phyloP scores from a whole-genome alignment of 2,329 filamentous ascomycete species.

The Apiospora saccharicola region DNA sequence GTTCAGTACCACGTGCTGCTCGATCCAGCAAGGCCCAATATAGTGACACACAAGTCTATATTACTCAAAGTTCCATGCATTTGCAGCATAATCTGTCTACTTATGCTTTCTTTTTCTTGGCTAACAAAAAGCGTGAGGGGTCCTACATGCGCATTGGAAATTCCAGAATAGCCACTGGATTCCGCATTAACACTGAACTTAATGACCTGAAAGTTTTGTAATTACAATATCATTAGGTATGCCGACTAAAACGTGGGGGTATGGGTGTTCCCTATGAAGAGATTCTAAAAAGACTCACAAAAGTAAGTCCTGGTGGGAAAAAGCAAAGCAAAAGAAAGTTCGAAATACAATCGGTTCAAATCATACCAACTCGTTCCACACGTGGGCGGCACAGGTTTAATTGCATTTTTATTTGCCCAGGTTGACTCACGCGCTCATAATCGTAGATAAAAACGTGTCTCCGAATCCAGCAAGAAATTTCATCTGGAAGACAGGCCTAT shows the following conservation, averaged over 20 bases:
- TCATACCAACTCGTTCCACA: not conserved
- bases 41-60: no score
- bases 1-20: no score
- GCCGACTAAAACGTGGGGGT: not conserved
- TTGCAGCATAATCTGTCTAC: not conserved
- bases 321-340: not conserved
- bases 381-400: not conserved
- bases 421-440: not conserved
- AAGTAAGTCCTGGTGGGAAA: not conserved
- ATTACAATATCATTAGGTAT: not conserved
- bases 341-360: not conserved
- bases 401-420: not conserved
- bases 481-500: not conserved
- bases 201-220: not conserved
- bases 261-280: not conserved
- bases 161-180: not conserved
- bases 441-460: not conserved
- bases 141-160: not conserved
- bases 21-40: no score
- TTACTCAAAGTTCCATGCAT: not conserved
- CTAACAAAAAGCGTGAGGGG: not conserved
- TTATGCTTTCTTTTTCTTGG: no score
- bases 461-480: not conserved
- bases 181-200: not conserved
- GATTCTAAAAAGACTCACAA: not conserved